These are phyloP conservation scores for Trebouxiophyceae sp. DNA, from an alignment of 163 green algal genomes.

Conservation along the genomic window DNA sequence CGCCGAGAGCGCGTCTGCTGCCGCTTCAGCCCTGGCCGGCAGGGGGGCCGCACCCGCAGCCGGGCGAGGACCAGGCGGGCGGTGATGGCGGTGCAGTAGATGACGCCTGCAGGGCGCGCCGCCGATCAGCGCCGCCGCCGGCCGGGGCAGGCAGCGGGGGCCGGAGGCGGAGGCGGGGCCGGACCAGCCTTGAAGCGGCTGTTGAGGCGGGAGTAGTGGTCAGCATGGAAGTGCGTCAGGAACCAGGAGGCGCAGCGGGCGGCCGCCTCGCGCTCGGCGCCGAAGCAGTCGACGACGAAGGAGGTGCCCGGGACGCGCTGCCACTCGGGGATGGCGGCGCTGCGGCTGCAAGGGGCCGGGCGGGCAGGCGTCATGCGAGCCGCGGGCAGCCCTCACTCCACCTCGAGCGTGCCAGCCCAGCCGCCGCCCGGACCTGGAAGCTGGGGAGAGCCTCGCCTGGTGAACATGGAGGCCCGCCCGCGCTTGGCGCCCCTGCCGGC, in stretches of 20 bases:
- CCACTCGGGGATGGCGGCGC: slow-evolving; percentile 15
- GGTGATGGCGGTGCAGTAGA: slow-evolving; percentile 79
- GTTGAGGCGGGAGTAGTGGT: slow-evolving; percentile 72
- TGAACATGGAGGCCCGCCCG: too few relatives aligned
- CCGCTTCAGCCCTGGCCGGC: too few relatives aligned
- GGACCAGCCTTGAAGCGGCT: slow-evolving; percentile 18
- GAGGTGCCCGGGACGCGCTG: slow-evolving; percentile 38
- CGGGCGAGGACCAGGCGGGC: slow-evolving; percentile 62
- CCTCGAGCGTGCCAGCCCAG: too few relatives aligned
- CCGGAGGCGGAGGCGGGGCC: neutral
- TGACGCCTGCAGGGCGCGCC: slow-evolving; percentile 38
- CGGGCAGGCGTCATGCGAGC: too few relatives aligned
- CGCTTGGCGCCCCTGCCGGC: too few relatives aligned
- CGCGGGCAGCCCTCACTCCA: too few relatives aligned
- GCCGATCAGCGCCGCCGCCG: neutral
- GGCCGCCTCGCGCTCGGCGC: slow-evolving; percentile 2
- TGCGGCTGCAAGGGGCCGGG: too few relatives aligned
- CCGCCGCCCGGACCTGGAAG: too few relatives aligned
- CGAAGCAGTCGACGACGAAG: slow-evolving; percentile 77
- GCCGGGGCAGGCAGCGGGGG: neutral
- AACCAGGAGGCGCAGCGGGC: slow-evolving; percentile 50
- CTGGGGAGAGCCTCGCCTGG: too few relatives aligned
- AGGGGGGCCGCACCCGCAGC: slow-evolving; percentile 64
- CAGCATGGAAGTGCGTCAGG: slow-evolving; percentile 91
- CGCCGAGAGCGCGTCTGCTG: too few relatives aligned